phyloP scores from a whole-genome alignment of 257 asterid species.

The Solanum boliviense region DNA sequence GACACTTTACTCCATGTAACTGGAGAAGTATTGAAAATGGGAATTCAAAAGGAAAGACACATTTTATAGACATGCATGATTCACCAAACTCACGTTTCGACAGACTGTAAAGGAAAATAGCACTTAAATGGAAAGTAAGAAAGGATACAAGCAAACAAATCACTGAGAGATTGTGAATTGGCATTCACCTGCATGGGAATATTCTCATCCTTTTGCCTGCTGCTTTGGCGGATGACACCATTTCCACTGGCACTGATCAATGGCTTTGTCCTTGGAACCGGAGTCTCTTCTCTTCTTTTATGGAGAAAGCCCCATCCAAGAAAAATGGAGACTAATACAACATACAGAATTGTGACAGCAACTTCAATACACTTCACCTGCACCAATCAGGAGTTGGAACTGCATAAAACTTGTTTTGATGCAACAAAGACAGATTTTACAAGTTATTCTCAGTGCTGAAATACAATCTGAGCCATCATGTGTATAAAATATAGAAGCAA shows the following conservation, averaged over 20 bases:
- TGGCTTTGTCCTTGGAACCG: constrained; percentile 56
- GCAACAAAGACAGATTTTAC: not conserved
- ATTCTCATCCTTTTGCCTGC: constrained; percentile 76
- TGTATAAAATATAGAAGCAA: not conserved
- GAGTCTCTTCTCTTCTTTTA: constrained; percentile 44
- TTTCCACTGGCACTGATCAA: constrained; percentile 53
- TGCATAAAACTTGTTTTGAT: not conserved
- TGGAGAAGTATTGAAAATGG: not conserved
- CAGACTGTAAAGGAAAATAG: not conserved
- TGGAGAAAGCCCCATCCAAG: constrained; percentile 90
- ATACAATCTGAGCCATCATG: not conserved
- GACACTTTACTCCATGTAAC: not conserved
- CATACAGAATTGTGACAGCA: constrained; percentile 58
- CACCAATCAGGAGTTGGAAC: constrained; percentile 15
- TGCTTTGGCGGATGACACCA: constrained; percentile 62
- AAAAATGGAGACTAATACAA: constrained; percentile 58
- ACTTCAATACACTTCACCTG: constrained; percentile 96
- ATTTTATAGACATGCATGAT: not conserved
- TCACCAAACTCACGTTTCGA: not conserved
- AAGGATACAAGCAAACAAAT: not conserved
- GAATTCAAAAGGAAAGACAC: not conserved
- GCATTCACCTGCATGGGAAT: constrained; percentile 80
- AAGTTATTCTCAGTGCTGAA: not conserved
- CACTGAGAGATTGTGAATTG: not conserved
- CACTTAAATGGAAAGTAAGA: not conserved